These are phyloP conservation scores for Xylaria sp. DNA, from an alignment of 2,329 filamentous ascomycete genomes.

Conservation along the genomic window DNA sequence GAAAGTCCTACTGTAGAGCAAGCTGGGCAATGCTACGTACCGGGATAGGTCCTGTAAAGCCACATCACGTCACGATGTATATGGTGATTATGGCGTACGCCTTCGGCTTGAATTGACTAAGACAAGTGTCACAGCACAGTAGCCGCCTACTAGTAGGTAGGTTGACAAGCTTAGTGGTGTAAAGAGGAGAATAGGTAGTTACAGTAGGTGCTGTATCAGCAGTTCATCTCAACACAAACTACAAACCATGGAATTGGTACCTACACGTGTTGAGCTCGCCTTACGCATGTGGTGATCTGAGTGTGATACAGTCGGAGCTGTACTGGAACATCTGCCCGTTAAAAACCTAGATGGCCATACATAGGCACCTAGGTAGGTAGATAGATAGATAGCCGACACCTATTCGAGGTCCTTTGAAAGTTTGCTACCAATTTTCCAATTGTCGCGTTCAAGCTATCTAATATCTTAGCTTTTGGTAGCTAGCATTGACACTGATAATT, in stretches of 20 bases:
- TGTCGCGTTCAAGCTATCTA: background rate
- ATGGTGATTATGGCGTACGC: background rate
- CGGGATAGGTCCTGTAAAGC: background rate
- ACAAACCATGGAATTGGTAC: background rate
- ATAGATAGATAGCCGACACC: background rate
- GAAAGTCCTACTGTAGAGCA: background rate
- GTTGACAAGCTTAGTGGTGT: background rate
- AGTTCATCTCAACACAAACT: slow-evolving; percentile 8
- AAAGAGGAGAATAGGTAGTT: background rate
- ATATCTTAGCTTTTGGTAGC: background rate
- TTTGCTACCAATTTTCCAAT: too few species aligned
- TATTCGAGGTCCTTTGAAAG: background rate
- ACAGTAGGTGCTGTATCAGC: background rate
- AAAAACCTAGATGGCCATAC: background rate
- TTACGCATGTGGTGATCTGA: background rate
- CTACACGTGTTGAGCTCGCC: background rate
- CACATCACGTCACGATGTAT: background rate
- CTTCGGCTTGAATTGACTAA: background rate
- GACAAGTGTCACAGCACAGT: background rate
- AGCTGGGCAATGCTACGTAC: background rate
- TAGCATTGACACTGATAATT: background rate
- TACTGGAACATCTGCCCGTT: background rate
- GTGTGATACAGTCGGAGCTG: background rate
- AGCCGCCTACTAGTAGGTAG: background rate
- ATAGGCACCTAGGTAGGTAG: background rate